Percentiles rank a stretch among this genome's conserved stretches.
These are phyloP conservation scores for Penicillium occitanis DNA, from an alignment of 2,329 filamentous ascomycete species.

Conservation along the genomic window DNA sequence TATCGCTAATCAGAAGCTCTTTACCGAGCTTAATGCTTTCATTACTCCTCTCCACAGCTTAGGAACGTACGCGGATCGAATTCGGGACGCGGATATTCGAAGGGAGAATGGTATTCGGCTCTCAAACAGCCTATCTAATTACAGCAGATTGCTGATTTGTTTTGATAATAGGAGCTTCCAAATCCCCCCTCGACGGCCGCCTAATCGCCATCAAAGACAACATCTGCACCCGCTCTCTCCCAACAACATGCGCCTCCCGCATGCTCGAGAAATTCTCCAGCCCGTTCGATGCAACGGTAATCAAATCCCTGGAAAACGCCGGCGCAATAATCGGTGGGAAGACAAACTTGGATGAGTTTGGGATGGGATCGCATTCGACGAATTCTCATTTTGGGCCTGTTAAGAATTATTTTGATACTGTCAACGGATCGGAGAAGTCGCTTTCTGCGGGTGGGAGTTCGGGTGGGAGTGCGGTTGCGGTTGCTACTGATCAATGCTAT, in stretches of 20 bases:
- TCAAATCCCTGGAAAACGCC: slow-evolving; percentile 63
- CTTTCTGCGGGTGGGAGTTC: slow-evolving; percentile 84
- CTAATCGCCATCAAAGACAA: slow-evolving; percentile 74
- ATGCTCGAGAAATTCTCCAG: slow-evolving; percentile 70
- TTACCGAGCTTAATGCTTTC: slow-evolving; percentile 41
- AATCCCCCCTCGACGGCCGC: slow-evolving; percentile 44
- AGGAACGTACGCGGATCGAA: slow-evolving; percentile 37
- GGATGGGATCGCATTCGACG: slow-evolving; percentile 83
- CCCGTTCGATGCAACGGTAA: slow-evolving; percentile 80
- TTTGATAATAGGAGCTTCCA: slow-evolving; percentile 32
- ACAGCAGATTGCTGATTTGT: not conserved
- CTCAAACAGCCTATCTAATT: not conserved
- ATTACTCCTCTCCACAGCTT: slow-evolving; percentile 38
- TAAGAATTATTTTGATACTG: slow-evolving; percentile 25
- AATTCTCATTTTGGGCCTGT: slow-evolving; percentile 69
- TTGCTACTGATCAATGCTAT: slow-evolving; percentile 63
- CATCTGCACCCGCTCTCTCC: slow-evolving; percentile 63
- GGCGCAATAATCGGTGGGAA: slow-evolving; percentile 71
- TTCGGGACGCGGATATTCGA: slow-evolving; percentile 40
- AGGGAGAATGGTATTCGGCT: slow-evolving; percentile 33
- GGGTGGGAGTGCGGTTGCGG: slow-evolving; percentile 86
- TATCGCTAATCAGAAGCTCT: slow-evolving; percentile 41
- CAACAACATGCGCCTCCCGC: slow-evolving; percentile 79
- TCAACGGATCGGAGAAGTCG: slow-evolving; percentile 47
- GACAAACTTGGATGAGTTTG: slow-evolving; percentile 94